phyloP scores from a whole-genome alignment of 1,284 basidiomycete genomes.

The Grifola frondosa region DNA sequence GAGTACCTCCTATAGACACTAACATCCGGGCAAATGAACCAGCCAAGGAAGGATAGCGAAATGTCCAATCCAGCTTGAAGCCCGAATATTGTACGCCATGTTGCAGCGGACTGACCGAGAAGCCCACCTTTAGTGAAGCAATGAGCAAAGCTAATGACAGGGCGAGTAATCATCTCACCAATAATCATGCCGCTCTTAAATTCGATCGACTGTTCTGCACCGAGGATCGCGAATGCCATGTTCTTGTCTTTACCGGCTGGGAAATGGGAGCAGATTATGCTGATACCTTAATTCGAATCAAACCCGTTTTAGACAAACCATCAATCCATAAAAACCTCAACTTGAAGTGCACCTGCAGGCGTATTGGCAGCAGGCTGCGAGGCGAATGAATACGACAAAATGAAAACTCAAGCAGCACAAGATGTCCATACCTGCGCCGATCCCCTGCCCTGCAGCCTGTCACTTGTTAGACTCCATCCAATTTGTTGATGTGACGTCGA shows the following conservation, averaged over 20 bases:
- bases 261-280: conserved; percentile 29
- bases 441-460: too few species aligned
- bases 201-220: conserved; percentile 35
- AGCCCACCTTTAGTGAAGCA: conserved; percentile 31
- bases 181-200: conserved; percentile 36
- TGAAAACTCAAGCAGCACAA: too few species aligned
- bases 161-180: conserved; percentile 23
- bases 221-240: conserved; percentile 33
- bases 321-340: too few species aligned
- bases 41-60: conserved; percentile 30
- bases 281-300: too few species aligned
- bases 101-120: conserved; percentile 30
- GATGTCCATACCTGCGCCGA: too few species aligned
- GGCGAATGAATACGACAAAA: too few species aligned
- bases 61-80: conserved; percentile 34
- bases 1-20: conserved; percentile 23
- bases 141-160: too few species aligned
- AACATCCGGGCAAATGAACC: conserved; percentile 23
- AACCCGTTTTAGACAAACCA: too few species aligned
- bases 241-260: conserved; percentile 28
- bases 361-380: too few species aligned
- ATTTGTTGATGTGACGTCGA: too few species aligned
- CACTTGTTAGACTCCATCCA: too few species aligned
- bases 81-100: conserved; percentile 37
- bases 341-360: too few species aligned